Evolutionary conservation across 306 rosid genomes (phyloP), one percentile per base, ranked within the genome.

Genomic region (Fragaria vesca): DNA sequence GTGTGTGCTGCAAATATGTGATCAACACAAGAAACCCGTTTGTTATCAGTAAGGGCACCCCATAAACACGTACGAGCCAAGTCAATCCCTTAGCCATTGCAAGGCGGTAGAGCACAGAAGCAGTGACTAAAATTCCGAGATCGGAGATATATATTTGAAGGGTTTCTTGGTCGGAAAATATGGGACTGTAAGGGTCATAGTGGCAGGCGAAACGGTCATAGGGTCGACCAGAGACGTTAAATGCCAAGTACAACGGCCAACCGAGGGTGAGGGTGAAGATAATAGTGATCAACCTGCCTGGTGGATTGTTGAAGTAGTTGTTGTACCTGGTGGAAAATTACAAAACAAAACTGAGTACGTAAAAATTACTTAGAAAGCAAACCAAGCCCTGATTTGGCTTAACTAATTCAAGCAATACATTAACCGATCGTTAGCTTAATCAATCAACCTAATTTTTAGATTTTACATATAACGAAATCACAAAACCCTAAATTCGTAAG

Each of bases 1-100:
- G 97, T 6, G 97, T 91, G 62, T 93, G 97, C 79, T 90, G 97
- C 90, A 93, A 78, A 73, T 81, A 88, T 0, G 96, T 87, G 61
- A 91, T 88, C 52, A 81, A 48, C n/a, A 93, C 96, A 43, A 91
- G 84, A 65, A 90, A 88, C 24, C 84, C 89, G 63, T 91, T 91
- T 76, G 87, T 87, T n/a, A 90, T 73, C 0, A 87, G 58, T 76
- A 88, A 65, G 15, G 97, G 98, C 15, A 83, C 80, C 15, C 85
- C 86, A 71, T 91, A 91, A 21, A 91, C 77, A 43, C 82, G 69
- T 0, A 87, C 1, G 9, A 89, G 17, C 92, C 91, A 87, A 45
- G 34, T 81, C 5, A 93, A 0, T 40, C 96, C 96, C 68, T 87
- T 83, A 4, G 74, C 36, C 1, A 65, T 28, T 1, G 84, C 90